Base-by-base conservation (phyloP, 371 early-diverging fungal genomes). In the Lichtheimia ornata region DNA sequence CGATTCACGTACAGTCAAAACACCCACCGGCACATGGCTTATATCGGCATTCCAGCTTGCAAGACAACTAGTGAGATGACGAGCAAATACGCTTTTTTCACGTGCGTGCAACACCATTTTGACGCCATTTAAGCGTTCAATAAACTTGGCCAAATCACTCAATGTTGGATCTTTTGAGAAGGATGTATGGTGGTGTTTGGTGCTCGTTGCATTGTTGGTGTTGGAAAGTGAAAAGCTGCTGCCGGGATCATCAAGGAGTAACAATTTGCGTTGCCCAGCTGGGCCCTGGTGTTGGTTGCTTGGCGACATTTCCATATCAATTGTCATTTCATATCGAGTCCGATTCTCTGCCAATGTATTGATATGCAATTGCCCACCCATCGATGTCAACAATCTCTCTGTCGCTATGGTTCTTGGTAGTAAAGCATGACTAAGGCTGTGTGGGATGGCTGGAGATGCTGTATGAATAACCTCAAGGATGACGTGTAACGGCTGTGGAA, bases 11-110 rank as follows among this genome's bases (percentile, higher is more conserved):
- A 27, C 66, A 13, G 40, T 56, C 3, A 58, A 54, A 7, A 35
- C 20, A 4, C 43, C 54, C 1, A 84, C 79, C 0, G 85, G 73
- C 3, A 76, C 75, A 68, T 84, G 82, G 9, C 79, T 74, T 24
- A 86, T 79, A 58, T 77, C 80, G 14, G 81, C 74, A 59, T 85
- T 81, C 84, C 85, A 86, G 7, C 76, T 73, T 6, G 80, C 83
- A 43, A 88, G 64, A 49, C 82, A 85, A 27, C 81, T 77, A 0
- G 82, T 81, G n/a, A 88, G 70, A 56, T 82, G 84, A 43, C 81
- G 78, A 3, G 85, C 86, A 71, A 88, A 86, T 17, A 79, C 75
- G 20, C 83, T 83, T 15, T 78, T 67, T 30, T 84, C 82, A 25
- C 71, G 76, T 0, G 88, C 84, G 66, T 84, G 72, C 20, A 88